Percentiles rank a stretch among this genome's conserved stretches.
Evolutionary conservation across 495 filamentous ascomycete species (phyloP).

Genomic region (Aspergillus leporis): DNA sequence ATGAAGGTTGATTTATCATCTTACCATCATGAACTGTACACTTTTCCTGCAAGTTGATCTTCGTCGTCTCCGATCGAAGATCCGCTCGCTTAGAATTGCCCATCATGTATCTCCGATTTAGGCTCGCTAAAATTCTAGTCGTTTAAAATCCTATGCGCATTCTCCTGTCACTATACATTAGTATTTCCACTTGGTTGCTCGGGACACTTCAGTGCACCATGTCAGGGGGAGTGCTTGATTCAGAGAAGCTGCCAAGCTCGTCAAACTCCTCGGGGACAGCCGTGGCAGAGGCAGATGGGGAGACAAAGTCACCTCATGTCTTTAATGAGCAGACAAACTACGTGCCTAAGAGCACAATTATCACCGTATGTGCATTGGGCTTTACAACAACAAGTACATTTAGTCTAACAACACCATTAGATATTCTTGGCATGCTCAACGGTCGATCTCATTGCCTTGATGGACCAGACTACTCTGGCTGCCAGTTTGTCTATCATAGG

Average conservation of each 20-base stretch:
- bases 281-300: neutral
- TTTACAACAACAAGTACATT: neutral
- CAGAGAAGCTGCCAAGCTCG: neutral
- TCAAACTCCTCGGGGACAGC: neutral
- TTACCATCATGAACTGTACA: neutral
- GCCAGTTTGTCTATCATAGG: constrained; percentile 53
- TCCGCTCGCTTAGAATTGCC: constrained; percentile 6
- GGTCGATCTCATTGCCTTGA: constrained; percentile 54
- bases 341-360: constrained; percentile 50
- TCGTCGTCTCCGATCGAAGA: neutral
- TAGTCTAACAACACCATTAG: constrained; percentile 25
- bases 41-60: neutral
- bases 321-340: constrained; percentile 61
- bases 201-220: neutral
- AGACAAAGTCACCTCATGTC: constrained; percentile 21
- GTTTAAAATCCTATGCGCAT: neutral
- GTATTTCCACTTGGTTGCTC: too few relatives aligned
- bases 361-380: constrained; percentile 37
- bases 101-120: neutral
- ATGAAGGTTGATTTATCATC: neutral
- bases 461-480: constrained; percentile 57
- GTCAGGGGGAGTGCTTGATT: neutral
- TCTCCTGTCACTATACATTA: neutral
- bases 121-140: neutral
- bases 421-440: constrained; percentile 58